Conservation (phyloP, 495 filamentous ascomycete species). For the Pseudoneurospora amorphoporcata region DNA sequence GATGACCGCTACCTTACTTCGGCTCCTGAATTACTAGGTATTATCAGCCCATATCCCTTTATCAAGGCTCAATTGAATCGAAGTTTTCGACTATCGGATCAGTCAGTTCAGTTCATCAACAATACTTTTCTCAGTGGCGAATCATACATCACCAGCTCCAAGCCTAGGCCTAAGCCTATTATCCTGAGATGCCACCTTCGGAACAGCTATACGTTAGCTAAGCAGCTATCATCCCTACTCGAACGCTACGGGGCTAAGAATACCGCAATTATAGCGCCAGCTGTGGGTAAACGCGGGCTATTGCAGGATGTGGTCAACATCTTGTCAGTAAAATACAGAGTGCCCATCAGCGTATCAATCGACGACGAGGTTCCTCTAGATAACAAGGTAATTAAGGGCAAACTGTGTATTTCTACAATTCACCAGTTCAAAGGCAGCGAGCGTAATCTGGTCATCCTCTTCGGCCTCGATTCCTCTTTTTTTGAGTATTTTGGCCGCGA, state of each 20-base stretch:
- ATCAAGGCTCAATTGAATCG: neutral
- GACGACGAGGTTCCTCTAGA: slow-evolving; percentile 2
- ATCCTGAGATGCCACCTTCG: neutral
- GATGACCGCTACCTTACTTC: slow-evolving; percentile 5
- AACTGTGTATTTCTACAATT: slow-evolving; percentile 7
- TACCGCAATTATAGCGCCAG: neutral
- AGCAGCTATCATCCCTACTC: neutral
- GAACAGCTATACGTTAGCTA: neutral
- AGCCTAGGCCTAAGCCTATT: slow-evolving; percentile 3
- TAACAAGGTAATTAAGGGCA: slow-evolving; percentile 2
- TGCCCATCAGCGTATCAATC: neutral
- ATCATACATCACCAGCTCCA: slow-evolving; percentile 3
- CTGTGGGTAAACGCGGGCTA: neutral
- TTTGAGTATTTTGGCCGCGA: neutral
- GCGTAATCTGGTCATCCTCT: slow-evolving; percentile 6
- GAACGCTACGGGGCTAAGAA: slow-evolving; percentile 1
- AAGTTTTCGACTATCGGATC: slow-evolving; percentile 1
- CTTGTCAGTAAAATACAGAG: neutral
- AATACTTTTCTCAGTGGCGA: slow-evolving; percentile 2
- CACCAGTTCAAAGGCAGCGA: slow-evolving; percentile 11
- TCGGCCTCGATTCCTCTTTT: slow-evolving; percentile 1
- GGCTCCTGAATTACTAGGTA: slow-evolving; percentile 4
- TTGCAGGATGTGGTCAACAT: neutral
- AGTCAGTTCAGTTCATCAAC: slow-evolving; percentile 4
- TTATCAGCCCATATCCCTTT: neutral